Conservation (phyloP, 352 stramenopile genomes). For the Phytophthora sansomeana region DNA sequence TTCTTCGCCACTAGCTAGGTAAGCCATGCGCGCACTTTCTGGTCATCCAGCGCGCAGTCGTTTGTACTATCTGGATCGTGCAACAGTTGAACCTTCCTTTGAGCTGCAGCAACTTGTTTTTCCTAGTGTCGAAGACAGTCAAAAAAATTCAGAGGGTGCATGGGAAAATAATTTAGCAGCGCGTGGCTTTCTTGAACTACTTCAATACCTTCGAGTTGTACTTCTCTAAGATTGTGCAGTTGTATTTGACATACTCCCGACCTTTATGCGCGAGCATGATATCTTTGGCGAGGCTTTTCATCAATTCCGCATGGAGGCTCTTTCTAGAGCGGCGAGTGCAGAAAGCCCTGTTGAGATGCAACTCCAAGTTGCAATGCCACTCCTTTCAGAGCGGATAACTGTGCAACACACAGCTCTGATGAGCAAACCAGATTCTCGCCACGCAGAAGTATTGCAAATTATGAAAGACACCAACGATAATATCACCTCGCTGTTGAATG, state of each 20-base stretch:
- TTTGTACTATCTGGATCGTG: conserved; percentile 8
- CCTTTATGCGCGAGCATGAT: too few species aligned
- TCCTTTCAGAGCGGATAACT: too few species aligned
- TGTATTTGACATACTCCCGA: not conserved
- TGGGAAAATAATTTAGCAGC: conserved; percentile 17
- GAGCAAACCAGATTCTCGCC: too few species aligned
- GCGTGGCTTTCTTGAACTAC: conserved; percentile 15
- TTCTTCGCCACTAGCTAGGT: not conserved
- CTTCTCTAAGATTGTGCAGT: conserved; percentile 15
- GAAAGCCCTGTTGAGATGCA: too few species aligned
- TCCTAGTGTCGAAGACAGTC: not conserved
- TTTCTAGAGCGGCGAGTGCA: too few species aligned
- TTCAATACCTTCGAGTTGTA: conserved; percentile 6
- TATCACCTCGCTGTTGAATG: too few species aligned
- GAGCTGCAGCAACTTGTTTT: conserved; percentile 3
- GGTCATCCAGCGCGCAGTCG: not conserved
- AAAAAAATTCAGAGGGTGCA: conserved; percentile 9
- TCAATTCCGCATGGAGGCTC: too few species aligned
- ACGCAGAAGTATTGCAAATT: too few species aligned
- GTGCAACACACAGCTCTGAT: too few species aligned
- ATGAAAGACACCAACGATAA: too few species aligned
- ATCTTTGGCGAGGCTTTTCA: too few species aligned
- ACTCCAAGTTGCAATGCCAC: too few species aligned
- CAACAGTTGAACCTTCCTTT: conserved; percentile 6
- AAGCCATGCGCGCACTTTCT: conserved; percentile 2